Evolutionary conservation across 805 yeast genomes (phyloP), one percentile per base, ranked within the genome.

Genomic region (Isabelozyma rhagii): DNA sequence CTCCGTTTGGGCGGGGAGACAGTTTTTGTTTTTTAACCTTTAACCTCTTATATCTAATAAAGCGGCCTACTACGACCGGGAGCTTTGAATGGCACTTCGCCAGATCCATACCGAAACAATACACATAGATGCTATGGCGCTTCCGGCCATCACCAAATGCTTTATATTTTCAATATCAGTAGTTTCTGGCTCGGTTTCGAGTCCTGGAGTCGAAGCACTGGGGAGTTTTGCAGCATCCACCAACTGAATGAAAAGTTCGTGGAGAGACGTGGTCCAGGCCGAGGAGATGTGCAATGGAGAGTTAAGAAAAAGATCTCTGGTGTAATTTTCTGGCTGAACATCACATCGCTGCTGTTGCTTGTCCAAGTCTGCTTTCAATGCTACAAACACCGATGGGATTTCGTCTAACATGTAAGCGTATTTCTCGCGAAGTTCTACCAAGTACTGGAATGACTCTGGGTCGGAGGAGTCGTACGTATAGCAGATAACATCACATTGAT

Each of bases 261-360:
- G 83, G 38, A 93, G 64, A 0, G 97, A 89, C 1, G 96, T 80
- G 1, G 89, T 78, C 99, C 99, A 94, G 10, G 84, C 78, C 0
- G 96, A 87, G 0, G 96, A 89, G 1, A 93, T 87, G 61, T 94
- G 98, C 53, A 94, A 68, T 0, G 99, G 99, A 4, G 94, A 88
- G 9, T 85, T 83, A 13, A 94, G 63, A 50, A 67, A 74, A 5
- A 91, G 66, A 5, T 79, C 75, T 28, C 89, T 73, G 0, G 97
- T 85, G 60, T 84, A 91, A 27, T 82, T 85, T 57, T 94, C 98
- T 0, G 99, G 99, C 61, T 89, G 97, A 5, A 79, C 71, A 48
- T 82, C 88, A 39, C 86, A 83, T 38, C 99, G 68, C 61, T 94
- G 99, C 61, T 93, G 97, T 63, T 92, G 98, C 56, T 96, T 84